These are phyloP conservation scores for Fusarium denticulatum DNA, from an alignment of 2,329 filamentous ascomycete genomes.

Conservation along the genomic window DNA sequence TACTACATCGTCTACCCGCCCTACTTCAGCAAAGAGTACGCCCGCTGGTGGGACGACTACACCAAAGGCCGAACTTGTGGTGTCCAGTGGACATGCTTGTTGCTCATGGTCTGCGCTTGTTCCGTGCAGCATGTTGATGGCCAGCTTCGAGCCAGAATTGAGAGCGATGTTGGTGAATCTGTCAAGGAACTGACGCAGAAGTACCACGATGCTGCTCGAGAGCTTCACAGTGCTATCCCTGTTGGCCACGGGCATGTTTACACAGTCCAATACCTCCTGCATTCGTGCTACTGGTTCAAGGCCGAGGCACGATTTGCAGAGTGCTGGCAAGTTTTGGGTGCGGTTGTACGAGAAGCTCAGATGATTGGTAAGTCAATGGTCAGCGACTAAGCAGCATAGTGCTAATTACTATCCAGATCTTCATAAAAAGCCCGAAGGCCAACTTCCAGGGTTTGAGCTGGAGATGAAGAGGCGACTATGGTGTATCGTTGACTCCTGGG, in stretches of 20 bases:
- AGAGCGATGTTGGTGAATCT: slow-evolving; percentile 1
- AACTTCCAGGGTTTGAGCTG: slow-evolving; percentile 9
- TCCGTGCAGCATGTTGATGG: slow-evolving; percentile 21
- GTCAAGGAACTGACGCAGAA: slow-evolving; percentile 12
- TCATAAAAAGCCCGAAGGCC: neutral
- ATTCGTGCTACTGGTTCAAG: slow-evolving; percentile 27
- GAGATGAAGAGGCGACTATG: slow-evolving; percentile 21
- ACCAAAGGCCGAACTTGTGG: slow-evolving; percentile 10
- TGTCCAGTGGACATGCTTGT: slow-evolving; percentile 20
- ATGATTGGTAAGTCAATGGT: slow-evolving; percentile 4
- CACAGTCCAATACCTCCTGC: slow-evolving; percentile 9
- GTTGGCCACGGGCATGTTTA: slow-evolving; percentile 14
- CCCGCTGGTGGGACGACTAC: slow-evolving; percentile 22
- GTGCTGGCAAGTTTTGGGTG: slow-evolving; percentile 17
- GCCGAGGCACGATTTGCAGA: slow-evolving; percentile 20
- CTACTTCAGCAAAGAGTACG: slow-evolving; percentile 24
- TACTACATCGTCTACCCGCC: slow-evolving; percentile 25
- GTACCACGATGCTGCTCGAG: slow-evolving; percentile 18
- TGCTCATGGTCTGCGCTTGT: slow-evolving; percentile 24
- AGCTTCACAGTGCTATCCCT: slow-evolving; percentile 21
- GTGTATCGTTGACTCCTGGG: slow-evolving; percentile 25
- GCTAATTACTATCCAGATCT: neutral
- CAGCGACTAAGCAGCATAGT: rapidly evolving
- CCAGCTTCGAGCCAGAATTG: neutral
- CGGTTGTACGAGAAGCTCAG: slow-evolving; percentile 20